These are phyloP conservation scores for Austropuccinia psidii DNA, from an alignment of 1,284 basidiomycete genomes.

Conservation along the genomic window DNA sequence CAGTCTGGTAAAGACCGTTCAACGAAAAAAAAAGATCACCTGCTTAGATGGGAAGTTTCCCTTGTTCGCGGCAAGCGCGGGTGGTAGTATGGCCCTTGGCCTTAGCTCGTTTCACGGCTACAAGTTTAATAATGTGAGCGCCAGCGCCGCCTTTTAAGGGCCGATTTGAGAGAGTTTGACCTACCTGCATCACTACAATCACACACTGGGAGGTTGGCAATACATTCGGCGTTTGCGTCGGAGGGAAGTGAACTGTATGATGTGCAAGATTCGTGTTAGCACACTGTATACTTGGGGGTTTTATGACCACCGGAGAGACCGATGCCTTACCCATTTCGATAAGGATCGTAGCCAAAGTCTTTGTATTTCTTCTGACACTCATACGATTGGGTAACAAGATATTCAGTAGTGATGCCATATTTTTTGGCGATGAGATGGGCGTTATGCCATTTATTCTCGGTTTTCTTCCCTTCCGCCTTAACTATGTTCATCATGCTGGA, in stretches of 20 bases:
- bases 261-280: neutral
- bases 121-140: neutral
- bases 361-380: slow-evolving; percentile 34
- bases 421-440: slow-evolving; percentile 28
- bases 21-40: too few species aligned
- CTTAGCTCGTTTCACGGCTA: slow-evolving; percentile 13
- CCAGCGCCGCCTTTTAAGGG: too few species aligned
- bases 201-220: slow-evolving; percentile 34
- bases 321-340: slow-evolving; percentile 24
- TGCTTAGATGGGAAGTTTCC: slow-evolving; percentile 34
- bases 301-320: neutral
- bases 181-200: slow-evolving; percentile 33
- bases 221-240: slow-evolving; percentile 29
- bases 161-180: neutral
- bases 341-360: slow-evolving; percentile 33
- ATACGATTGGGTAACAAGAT: slow-evolving; percentile 35
- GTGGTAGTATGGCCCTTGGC: slow-evolving; percentile 27
- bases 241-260: slow-evolving; percentile 13
- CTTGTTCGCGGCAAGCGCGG: slow-evolving; percentile 28
- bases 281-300: neutral
- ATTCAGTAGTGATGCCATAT: slow-evolving; percentile 31
- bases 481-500: slow-evolving; percentile 36
- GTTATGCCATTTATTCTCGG: slow-evolving; percentile 33
- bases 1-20: too few species aligned
- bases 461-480: slow-evolving; percentile 31